Conservation (phyloP, 2,329 filamentous ascomycete species). For the Exophiala dermatitidis region DNA sequence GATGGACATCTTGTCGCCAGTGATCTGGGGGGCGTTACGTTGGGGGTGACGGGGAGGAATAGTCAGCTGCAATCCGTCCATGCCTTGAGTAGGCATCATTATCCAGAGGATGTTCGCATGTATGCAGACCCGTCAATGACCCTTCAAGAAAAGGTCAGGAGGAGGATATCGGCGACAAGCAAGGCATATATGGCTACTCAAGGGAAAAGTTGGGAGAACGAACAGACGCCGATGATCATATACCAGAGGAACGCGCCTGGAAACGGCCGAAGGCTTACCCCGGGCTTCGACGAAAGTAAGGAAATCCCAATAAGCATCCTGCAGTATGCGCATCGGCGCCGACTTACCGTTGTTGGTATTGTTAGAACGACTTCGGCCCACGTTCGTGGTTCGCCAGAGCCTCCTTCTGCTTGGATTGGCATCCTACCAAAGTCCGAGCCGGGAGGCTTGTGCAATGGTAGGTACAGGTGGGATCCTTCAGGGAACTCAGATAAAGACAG, state of each 20-base stretch:
- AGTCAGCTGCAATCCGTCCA: constrained; percentile 5
- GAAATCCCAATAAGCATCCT: neutral
- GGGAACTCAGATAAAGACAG: neutral
- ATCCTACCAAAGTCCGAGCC: neutral
- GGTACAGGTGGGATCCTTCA: neutral
- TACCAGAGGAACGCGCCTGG: constrained; percentile 9
- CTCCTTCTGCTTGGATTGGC: neutral
- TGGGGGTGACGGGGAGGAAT: constrained; percentile 2
- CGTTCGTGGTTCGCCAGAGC: neutral
- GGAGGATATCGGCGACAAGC: neutral
- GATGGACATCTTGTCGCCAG: neutral
- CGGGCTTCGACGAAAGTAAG: neutral
- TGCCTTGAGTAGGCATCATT: neutral
- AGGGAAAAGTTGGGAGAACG: neutral
- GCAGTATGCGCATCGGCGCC: constrained; percentile 6
- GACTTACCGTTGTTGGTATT: constrained; percentile 12
- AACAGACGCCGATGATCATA: constrained; percentile 1
- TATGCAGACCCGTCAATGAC: neutral
- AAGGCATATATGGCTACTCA: neutral
- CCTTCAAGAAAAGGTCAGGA: neutral
- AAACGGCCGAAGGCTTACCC: neutral
- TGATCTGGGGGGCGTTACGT: neutral
- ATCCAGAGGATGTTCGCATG: neutral
- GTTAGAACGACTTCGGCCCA: neutral
- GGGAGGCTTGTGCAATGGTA: neutral